Evolutionary conservation across 2,329 filamentous ascomycete genomes (phyloP), one percentile per base, ranked within the genome.

Genomic region (Colletotrichum chrysophilum): DNA sequence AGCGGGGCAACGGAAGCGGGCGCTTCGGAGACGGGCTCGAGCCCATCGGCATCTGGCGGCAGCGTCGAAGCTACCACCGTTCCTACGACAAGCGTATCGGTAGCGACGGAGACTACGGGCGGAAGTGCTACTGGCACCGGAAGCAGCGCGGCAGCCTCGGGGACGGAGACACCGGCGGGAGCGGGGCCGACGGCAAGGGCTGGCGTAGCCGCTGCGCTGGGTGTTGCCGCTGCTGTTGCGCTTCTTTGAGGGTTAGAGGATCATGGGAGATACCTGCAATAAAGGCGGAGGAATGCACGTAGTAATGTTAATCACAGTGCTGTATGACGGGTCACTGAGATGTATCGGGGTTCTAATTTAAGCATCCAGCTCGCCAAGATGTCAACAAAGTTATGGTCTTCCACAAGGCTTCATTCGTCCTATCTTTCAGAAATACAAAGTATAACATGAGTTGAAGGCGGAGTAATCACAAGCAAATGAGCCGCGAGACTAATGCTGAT

Each of bases 171-270:
- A 18, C 36, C 72, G 30, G 72, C 52, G 13, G 72, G 72, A 62
- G 68, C 61, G 38, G 72, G 68, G 24, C 60, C 68, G 36, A 75
- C 72, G 10, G 72, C 68, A 10, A 69, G 72, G 4, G 68, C 72
- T 26, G 72, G 68, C 6, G 21, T 71, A 14, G 72, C 61, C 36
- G 72, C 61, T 12, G 30, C 64, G 5, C 36, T 71, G 6, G 68
- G 72, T 7, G 28, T 75, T 4, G 72, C 61, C 2, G 72, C 61
- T 10, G 72, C 61, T 21, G 52, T 61, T 3, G 68, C 30, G 55
- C 36, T 75, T 21, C 36, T 36, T 10, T 74, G 24, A 74, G 24
- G 3, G n/a, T 14, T 16, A 16, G 9, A 16, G n/a, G 13, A 32
- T 2, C 28, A 16, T 4, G 14, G 12, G 10, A 32, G 13, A 26